Evolutionary conservation across 2,329 filamentous ascomycete species (phyloP).

Genomic region (Talaromyces sp.): DNA sequence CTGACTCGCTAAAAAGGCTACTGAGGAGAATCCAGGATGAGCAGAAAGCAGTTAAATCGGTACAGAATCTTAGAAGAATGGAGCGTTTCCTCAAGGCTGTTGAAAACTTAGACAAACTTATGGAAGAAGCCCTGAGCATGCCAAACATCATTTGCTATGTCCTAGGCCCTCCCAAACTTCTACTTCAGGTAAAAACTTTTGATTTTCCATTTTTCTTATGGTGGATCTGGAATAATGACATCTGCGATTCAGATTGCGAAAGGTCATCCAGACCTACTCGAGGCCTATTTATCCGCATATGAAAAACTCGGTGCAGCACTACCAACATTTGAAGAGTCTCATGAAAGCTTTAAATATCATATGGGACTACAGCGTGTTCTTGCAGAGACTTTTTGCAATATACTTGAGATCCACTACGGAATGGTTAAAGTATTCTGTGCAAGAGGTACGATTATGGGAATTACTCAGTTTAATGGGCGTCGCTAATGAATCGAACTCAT

Average conservation of each 20-base stretch:
- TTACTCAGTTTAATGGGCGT: neutral
- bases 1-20: neutral
- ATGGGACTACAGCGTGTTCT: neutral
- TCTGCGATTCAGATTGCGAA: neutral
- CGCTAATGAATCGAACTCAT: neutral
- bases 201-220: neutral
- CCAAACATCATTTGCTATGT: neutral
- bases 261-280: slow-evolving; percentile 1
- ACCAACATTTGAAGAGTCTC: neutral
- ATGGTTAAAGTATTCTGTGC: neutral
- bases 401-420: neutral
- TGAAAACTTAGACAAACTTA: neutral
- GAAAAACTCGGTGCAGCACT: neutral
- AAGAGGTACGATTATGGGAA: neutral
- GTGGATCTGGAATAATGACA: neutral
- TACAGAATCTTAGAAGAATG: slow-evolving; percentile 1
- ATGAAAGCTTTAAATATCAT: neutral
- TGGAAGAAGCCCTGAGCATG: neutral
- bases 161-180: slow-evolving; percentile 1
- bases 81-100: neutral
- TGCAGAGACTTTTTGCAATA: neutral
- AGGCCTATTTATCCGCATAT: slow-evolving; percentile 1
- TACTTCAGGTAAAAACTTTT: neutral
- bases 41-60: neutral
- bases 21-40: slow-evolving; percentile 7